These are phyloP conservation scores for Ustilago nuda DNA, from an alignment of 1,284 basidiomycete species.

Conservation along the genomic window DNA sequence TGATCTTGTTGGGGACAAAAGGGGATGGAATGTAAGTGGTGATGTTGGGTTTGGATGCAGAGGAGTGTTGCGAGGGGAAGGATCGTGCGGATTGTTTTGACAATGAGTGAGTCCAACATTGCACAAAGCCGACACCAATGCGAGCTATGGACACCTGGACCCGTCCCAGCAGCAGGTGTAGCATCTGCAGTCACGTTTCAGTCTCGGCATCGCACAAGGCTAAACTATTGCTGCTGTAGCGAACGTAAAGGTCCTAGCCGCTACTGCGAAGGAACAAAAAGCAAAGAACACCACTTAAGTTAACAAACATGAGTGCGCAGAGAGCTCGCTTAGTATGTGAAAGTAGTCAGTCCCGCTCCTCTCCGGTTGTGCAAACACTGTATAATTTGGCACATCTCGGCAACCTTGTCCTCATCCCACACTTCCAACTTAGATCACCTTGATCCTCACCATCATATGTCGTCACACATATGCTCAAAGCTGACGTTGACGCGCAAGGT, in stretches of 20 bases:
- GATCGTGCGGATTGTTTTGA: slow-evolving; percentile 43
- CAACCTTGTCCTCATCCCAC: neutral
- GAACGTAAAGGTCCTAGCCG: no score
- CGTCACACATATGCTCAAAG: no score
- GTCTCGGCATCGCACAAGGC: no score
- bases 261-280: no score
- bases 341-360: neutral
- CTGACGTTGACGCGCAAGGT: neutral
- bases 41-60: slow-evolving; percentile 34
- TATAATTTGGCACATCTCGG: neutral
- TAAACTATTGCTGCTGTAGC: no score
- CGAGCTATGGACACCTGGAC: no score
- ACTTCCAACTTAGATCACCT: neutral
- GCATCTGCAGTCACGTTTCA: no score
- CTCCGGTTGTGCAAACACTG: neutral
- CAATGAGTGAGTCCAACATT: slow-evolving; percentile 33
- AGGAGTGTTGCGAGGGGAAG: slow-evolving; percentile 31
- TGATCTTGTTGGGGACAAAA: slow-evolving; percentile 38
- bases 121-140: neutral
- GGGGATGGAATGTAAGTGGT: slow-evolving; percentile 50
- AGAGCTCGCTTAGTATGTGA: neutral
- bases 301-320: neutral
- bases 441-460: neutral
- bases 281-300: slow-evolving; percentile 2
- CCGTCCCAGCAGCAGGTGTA: no score